Conservation (phyloP, 1,284 basidiomycete genomes). For the Agaricales sp. region DNA sequence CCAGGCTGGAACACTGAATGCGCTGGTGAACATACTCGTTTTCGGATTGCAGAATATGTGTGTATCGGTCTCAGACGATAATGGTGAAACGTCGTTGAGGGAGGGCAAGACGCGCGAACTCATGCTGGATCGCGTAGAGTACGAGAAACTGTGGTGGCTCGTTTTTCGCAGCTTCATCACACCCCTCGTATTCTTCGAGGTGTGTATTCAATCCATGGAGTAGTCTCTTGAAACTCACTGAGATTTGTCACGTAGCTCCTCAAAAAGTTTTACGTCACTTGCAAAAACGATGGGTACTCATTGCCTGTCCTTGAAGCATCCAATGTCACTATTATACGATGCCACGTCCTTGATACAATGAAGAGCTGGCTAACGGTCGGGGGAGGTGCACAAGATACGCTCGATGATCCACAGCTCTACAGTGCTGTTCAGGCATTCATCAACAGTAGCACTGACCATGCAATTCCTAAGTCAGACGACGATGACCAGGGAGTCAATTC, state of each 20-base stretch:
- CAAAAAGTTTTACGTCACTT: slow-evolving; percentile 56
- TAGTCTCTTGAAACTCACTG: slow-evolving; percentile 3
- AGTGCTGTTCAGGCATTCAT: slow-evolving; percentile 49
- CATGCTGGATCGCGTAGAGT: slow-evolving; percentile 60
- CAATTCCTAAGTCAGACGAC: slow-evolving; percentile 23
- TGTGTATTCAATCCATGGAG: slow-evolving; percentile 18
- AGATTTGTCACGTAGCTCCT: slow-evolving; percentile 38
- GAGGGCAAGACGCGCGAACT: slow-evolving; percentile 63
- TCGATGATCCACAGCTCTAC: slow-evolving; percentile 60
- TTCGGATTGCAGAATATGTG: slow-evolving; percentile 69
- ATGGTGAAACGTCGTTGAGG: slow-evolving; percentile 66
- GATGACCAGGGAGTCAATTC: not conserved
- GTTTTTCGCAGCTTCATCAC: slow-evolving; percentile 71
- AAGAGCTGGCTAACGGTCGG: slow-evolving; percentile 63
- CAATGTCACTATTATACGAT: slow-evolving; percentile 32
- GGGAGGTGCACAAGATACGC: slow-evolving; percentile 62
- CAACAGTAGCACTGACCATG: slow-evolving; percentile 33
- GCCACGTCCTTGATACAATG: slow-evolving; percentile 52
- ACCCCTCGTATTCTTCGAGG: slow-evolving; percentile 75
- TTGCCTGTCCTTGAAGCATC: slow-evolving; percentile 28
- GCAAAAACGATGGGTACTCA: slow-evolving; percentile 28
- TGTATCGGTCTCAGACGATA: slow-evolving; percentile 72
- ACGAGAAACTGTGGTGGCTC: slow-evolving; percentile 69
- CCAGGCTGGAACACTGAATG: slow-evolving; percentile 65
- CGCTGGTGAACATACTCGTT: slow-evolving; percentile 62